Conservation (phyloP, 169 alveolate genomes). For the Plasmodium fragile region DNA sequence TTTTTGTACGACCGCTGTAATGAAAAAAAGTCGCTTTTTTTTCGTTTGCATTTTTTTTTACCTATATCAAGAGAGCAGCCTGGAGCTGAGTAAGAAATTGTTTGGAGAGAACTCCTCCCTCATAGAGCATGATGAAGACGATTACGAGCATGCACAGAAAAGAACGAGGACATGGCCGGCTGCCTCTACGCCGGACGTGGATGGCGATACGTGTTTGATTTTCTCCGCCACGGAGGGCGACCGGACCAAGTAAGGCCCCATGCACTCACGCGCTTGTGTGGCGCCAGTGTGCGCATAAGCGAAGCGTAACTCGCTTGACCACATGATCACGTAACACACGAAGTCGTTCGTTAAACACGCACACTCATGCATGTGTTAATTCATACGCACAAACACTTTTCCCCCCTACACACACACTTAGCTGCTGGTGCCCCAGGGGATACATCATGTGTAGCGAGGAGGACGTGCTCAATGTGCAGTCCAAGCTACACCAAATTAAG, state of each 20-base stretch:
- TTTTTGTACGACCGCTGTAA: conserved; percentile 26
- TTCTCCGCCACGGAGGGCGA: conserved; percentile 64
- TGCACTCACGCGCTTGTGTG: background rate
- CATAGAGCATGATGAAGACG: background rate
- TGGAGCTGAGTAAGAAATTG: conserved; percentile 16
- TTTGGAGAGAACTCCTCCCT: background rate
- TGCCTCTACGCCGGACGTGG: conserved; percentile 7
- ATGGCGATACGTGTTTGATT: conserved; percentile 62
- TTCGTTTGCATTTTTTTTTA: conserved; percentile 31
- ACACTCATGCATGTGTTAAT: background rate
- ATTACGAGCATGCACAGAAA: conserved; percentile 10
- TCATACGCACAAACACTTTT: background rate
- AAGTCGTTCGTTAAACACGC: too few relatives aligned
- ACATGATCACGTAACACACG: background rate
- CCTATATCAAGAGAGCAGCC: conserved; percentile 23
- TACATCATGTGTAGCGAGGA: conserved; percentile 74
- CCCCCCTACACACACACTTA: background rate
- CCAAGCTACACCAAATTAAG: conserved; percentile 28
- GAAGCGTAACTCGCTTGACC: background rate
- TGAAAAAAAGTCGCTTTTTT: conserved; percentile 37
- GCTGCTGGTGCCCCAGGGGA: conserved; percentile 77
- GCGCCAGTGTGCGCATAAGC: background rate
- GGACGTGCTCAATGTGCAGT: conserved; percentile 55
- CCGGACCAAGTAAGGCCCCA: conserved; percentile 18
- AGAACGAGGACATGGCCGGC: background rate